phyloP scores from a whole-genome alignment of 352 stramenopile species.

The Globisporangium middletonii region DNA sequence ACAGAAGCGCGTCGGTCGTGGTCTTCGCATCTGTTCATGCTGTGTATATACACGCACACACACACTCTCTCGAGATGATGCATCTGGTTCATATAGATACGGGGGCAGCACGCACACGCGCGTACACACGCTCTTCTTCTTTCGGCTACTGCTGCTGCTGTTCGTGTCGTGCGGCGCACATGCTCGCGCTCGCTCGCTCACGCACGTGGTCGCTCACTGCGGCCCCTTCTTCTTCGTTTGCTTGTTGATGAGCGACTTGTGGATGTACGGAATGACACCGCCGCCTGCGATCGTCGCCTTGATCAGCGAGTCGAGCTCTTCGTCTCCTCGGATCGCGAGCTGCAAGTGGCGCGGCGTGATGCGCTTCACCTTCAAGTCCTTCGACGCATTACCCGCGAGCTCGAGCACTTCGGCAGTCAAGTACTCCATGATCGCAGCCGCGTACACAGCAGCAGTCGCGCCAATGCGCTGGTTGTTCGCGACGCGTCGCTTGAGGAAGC shows the following conservation, averaged over 20 bases:
- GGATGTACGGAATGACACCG: constrained; percentile 99
- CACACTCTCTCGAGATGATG: too few relatives aligned
- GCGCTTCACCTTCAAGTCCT: constrained; percentile 97
- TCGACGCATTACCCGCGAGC: constrained; percentile 96
- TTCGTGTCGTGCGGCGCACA: background rate
- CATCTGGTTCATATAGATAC: too few relatives aligned
- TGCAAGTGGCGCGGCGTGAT: constrained; percentile 99
- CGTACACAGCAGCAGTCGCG: constrained; percentile 99
- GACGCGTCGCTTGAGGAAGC: constrained; percentile 99
- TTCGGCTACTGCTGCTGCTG: background rate
- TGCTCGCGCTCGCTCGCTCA: background rate
- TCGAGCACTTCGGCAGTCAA: constrained; percentile 99
- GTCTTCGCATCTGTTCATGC: too few relatives aligned
- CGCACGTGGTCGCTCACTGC: constrained; percentile 28
- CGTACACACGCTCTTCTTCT: background rate
- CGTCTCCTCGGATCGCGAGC: constrained; percentile 99
- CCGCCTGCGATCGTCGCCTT: constrained; percentile 99
- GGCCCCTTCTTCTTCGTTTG: constrained; percentile 83
- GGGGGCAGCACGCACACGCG: too few relatives aligned
- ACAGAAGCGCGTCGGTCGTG: too few relatives aligned
- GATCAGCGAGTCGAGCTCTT: constrained; percentile 99
- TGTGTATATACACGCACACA: too few relatives aligned
- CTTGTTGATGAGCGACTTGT: constrained; percentile 99
- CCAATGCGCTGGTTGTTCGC: constrained; percentile 98
- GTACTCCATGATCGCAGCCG: constrained; percentile 99